A percentile compares a stretch with the other conserved stretches of the same genome.
Conservation (phyloP, 2,329 filamentous ascomycete genomes). For the Calonectria pteridis region DNA sequence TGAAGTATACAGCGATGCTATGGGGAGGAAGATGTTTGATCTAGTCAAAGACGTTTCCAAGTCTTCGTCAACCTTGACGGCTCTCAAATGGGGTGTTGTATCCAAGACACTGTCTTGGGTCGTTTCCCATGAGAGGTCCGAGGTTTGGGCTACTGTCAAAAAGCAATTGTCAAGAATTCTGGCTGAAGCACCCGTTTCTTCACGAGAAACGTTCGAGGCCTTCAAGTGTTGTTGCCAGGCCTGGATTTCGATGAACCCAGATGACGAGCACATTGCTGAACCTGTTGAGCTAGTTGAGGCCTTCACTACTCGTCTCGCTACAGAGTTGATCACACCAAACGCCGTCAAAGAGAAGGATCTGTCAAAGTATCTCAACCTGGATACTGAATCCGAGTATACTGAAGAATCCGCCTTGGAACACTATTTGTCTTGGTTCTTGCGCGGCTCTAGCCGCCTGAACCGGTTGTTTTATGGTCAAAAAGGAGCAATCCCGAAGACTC, state of each 20-base stretch:
- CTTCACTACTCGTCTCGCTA: constrained; percentile 50
- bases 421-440: constrained; percentile 52
- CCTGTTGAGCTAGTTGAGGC: constrained; percentile 48
- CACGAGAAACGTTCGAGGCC: constrained; percentile 54
- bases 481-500: constrained; percentile 38
- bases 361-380: constrained; percentile 27
- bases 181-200: constrained; percentile 48
- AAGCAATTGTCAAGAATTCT: constrained; percentile 50
- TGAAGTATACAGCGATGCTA: constrained; percentile 58
- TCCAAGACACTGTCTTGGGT: constrained; percentile 53
- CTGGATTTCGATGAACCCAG: constrained; percentile 55
- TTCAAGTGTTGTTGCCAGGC: constrained; percentile 54
- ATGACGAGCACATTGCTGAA: constrained; percentile 47
- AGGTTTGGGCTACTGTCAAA: constrained; percentile 51
- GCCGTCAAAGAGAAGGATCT: constrained; percentile 41
- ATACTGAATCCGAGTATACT: constrained; percentile 38
- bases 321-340: constrained; percentile 44
- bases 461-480: constrained; percentile 45
- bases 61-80: constrained; percentile 45
- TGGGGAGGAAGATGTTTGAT: constrained; percentile 55
- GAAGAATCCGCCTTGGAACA: constrained; percentile 45
- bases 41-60: constrained; percentile 47
- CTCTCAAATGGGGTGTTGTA: constrained; percentile 57
- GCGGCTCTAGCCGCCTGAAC: constrained; percentile 49
- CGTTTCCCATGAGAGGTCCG: constrained; percentile 42